Conservation (phyloP, 768 basidiomycete genomes). For the Termitomyces sp. region DNA sequence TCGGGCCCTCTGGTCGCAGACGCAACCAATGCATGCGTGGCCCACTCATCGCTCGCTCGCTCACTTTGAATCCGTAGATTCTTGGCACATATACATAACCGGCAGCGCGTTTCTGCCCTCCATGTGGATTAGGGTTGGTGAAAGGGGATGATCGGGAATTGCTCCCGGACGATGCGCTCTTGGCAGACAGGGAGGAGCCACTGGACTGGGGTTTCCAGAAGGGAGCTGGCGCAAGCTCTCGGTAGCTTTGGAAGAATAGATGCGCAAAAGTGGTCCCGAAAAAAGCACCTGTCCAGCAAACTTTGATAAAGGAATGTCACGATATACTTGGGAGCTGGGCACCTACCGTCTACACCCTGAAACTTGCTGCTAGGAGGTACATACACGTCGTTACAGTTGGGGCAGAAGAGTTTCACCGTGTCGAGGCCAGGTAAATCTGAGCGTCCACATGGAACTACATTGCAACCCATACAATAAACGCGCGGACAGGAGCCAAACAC, state of each 20-base stretch:
- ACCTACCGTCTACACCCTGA: constrained; percentile 89
- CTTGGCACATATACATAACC: constrained; percentile 85
- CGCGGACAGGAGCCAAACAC: constrained; percentile 94
- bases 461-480: constrained; percentile 85
- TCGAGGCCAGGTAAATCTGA: constrained; percentile 95
- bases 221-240: constrained; percentile 89
- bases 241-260: constrained; percentile 97
- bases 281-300: constrained; percentile 69
- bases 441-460: constrained; percentile 92
- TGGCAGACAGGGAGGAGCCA: constrained; percentile 53
- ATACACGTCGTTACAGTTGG: constrained; percentile 97
- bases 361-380: constrained; percentile 93
- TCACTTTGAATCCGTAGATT: constrained; percentile 98
- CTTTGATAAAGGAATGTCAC: constrained; percentile 2
- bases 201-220: constrained; percentile 73
- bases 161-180: constrained; percentile 42
- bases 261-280: constrained; percentile 99
- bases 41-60: constrained; percentile 89
- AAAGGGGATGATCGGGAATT: constrained; percentile 53
- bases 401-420: constrained; percentile 97
- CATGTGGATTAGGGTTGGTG: constrained; percentile 83
- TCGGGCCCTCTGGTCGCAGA: constrained; percentile 72
- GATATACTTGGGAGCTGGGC: neutral
- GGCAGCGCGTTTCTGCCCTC: constrained; percentile 83
- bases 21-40: constrained; percentile 98